These are phyloP conservation scores for Ceratobasidium sp. DNA, from an alignment of 1,284 basidiomycete genomes.

Conservation along the genomic window DNA sequence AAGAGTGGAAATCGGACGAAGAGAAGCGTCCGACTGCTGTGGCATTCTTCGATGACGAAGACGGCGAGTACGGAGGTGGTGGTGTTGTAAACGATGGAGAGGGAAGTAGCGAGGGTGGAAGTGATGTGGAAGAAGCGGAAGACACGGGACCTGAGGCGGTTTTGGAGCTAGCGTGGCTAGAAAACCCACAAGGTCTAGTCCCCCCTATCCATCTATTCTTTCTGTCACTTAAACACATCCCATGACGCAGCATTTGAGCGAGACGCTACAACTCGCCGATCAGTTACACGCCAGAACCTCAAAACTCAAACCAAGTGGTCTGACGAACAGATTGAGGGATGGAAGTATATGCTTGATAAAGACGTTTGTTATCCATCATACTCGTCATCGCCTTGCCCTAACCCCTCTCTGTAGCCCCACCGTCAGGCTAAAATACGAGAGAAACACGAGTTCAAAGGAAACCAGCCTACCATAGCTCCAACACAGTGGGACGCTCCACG, in stretches of 20 bases:
- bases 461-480: constrained; percentile 58
- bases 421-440: constrained; percentile 74
- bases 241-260: constrained; percentile 72
- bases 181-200: constrained; percentile 44
- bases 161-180: constrained; percentile 38
- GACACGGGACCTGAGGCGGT: constrained; percentile 49
- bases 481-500: constrained; percentile 37
- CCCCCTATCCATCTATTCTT: neutral
- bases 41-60: constrained; percentile 60
- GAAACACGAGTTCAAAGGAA: constrained; percentile 82
- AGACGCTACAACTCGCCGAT: constrained; percentile 78
- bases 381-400: constrained; percentile 15
- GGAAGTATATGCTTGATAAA: constrained; percentile 87
- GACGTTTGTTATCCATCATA: constrained; percentile 66
- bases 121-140: constrained; percentile 38
- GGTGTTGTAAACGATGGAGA: constrained; percentile 53
- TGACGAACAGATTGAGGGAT: constrained; percentile 90
- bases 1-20: constrained; percentile 66
- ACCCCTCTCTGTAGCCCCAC: constrained; percentile 67
- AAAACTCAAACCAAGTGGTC: constrained; percentile 76
- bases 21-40: constrained; percentile 72
- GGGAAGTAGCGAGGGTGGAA: constrained; percentile 53
- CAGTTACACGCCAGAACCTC: constrained; percentile 74
- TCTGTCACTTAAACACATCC: neutral
- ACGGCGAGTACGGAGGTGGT: constrained; percentile 63